Percentiles rank a stretch among this genome's conserved stretches.
These are phyloP conservation scores for Sphaerostilbella broomeana DNA, from an alignment of 2,329 filamentous ascomycete species.

Conservation along the genomic window DNA sequence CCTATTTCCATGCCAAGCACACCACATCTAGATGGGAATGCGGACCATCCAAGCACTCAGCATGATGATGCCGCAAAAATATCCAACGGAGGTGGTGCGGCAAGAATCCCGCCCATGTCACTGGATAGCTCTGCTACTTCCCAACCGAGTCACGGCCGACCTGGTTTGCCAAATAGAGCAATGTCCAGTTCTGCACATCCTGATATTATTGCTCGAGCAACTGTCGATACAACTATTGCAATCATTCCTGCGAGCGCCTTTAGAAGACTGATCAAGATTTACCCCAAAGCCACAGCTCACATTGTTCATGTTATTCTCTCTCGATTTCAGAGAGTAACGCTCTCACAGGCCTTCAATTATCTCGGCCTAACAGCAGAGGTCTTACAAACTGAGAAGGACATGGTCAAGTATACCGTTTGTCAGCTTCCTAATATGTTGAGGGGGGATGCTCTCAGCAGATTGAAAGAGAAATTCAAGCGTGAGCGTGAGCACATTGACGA, in stretches of 20 bases:
- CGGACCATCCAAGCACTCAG: slow-evolving; percentile 13
- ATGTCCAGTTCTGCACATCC: slow-evolving; percentile 78
- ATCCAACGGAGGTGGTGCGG: slow-evolving; percentile 16
- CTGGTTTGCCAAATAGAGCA: slow-evolving; percentile 35
- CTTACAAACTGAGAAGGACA: slow-evolving; percentile 82
- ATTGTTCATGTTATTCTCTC: slow-evolving; percentile 98
- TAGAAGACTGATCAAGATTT: slow-evolving; percentile 81
- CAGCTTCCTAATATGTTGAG: slow-evolving; percentile 87
- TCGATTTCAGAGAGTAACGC: slow-evolving; percentile 85
- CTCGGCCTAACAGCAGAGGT: slow-evolving; percentile 89
- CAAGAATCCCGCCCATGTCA: slow-evolving; percentile 68
- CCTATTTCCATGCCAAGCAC: slow-evolving; percentile 31
- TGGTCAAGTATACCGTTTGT: slow-evolving; percentile 87
- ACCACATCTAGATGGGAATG: slow-evolving; percentile 30
- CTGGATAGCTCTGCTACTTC: slow-evolving; percentile 46
- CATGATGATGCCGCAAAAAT: slow-evolving; percentile 14
- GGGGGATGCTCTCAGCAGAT: slow-evolving; percentile 69
- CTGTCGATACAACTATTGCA: slow-evolving; percentile 93
- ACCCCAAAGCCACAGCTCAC: slow-evolving; percentile 92
- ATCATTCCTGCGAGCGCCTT: slow-evolving; percentile 98
- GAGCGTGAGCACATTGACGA: slow-evolving; percentile 76
- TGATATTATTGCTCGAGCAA: slow-evolving; percentile 93
- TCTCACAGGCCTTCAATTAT: slow-evolving; percentile 91
- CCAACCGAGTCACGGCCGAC: slow-evolving; percentile 27
- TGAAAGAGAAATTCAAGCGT: slow-evolving; percentile 87